Evolutionary conservation across 345 rosid genomes (phyloP), one percentile per base, ranked within the genome.

Genomic region (Sisymbrium altissimum): DNA sequence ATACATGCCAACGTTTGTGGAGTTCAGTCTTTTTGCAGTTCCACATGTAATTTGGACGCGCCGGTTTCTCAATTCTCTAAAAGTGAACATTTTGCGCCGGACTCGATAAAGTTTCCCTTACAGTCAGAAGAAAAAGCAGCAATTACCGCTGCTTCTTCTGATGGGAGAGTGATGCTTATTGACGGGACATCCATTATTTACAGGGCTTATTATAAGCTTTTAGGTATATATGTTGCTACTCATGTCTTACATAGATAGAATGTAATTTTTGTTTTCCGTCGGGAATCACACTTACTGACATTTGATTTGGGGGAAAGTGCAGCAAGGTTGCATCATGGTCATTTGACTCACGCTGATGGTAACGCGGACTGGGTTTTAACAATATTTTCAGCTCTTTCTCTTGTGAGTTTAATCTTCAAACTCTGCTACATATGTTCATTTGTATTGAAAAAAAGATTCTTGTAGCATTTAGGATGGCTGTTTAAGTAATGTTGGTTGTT

Each of bases 321-420:
- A 95, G 99, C 99, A 23, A 90, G 83, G 84, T 81, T 95, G 88
- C 89, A 90, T 78, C 97, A 87, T 73, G 97, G 99, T 60, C 83
- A 89, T 81, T 82, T 92, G 70, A 44, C 86, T 38, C 85, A 95
- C 71, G 97, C 97, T 65, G 99, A 90, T 85, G 99, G 99, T 65
- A 95, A 95, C 11, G 97, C 91, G 10, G 97, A 95, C 81, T 95
- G 97, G 99, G 97, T 92, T 77, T 82, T 95, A 75, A 95, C 99
- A 12, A 88, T 92, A 73, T 90, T 86, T 78, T 81, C 92, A 19
- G 94, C 98, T 29, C 78, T 95, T 64, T 88, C 97, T 68, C 97
- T 88, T 78, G 99, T 92, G 81, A 88, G 97, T 83, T 60, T 64
- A 3, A 18, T 72, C 39, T 64, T 39, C 1, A 2, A 13, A 27